Percentiles rank a stretch among this genome's conserved stretches.
Conservation (phyloP, 805 yeast species). For the Komagataella ulmi region DNA sequence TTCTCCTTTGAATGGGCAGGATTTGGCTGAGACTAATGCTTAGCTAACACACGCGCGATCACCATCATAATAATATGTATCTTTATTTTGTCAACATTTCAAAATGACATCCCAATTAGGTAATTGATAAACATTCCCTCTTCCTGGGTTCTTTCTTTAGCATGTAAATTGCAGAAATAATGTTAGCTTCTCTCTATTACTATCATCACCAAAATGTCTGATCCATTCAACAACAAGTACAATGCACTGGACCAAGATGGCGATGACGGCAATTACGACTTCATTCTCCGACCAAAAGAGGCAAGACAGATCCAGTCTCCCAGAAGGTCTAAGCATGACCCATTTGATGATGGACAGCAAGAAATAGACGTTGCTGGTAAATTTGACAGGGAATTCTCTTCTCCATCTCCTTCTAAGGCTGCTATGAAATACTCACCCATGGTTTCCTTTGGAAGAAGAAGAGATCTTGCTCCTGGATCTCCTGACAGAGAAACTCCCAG, state of each 20-base stretch:
- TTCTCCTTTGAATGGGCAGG: constrained; percentile 96
- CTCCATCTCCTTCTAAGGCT: constrained; percentile 19
- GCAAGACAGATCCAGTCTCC: not conserved
- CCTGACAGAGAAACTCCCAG: constrained; percentile 35
- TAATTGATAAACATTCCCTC: not conserved
- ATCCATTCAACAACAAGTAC: not conserved
- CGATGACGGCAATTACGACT: not conserved
- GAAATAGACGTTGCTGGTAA: not conserved
- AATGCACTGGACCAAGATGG: not conserved
- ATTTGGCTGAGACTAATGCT: constrained; percentile 44
- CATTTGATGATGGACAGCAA: not conserved
- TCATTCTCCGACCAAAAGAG: not conserved
- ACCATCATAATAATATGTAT: not conserved
- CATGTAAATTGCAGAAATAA: not conserved
- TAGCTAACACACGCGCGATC: not conserved
- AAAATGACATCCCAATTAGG: not conserved
- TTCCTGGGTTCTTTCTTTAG: not conserved
- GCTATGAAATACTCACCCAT: constrained; percentile 17
- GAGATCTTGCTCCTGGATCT: constrained; percentile 16
- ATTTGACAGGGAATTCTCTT: not conserved
- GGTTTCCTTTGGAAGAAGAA: constrained; percentile 21
- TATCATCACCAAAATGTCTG: not conserved
- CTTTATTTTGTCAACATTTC: not conserved
- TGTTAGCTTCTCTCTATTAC: not conserved
- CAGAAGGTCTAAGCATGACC: not conserved